A percentile compares a stretch with the other conserved stretches of the same genome.
These are phyloP conservation scores for Oryza glumipatula DNA, from an alignment of 176 grass and related monocot species.

Conservation along the genomic window DNA sequence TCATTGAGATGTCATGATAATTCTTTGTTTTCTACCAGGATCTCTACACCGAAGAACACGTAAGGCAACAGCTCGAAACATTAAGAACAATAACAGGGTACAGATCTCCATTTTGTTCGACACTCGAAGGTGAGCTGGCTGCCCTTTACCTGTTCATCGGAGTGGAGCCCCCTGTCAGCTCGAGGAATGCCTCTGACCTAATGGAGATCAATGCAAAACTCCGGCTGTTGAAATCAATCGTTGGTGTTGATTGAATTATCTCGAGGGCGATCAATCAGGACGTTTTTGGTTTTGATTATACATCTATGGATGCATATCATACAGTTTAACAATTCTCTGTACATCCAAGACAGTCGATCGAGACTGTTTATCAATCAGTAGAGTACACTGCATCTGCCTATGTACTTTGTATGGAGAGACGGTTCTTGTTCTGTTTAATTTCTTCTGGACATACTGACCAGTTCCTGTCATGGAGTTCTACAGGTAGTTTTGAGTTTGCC, in stretches of 20 bases:
- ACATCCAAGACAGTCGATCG: neutral
- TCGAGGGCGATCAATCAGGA: neutral
- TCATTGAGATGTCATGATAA: neutral
- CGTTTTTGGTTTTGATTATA: neutral
- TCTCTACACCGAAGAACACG: slow-evolving; percentile 40
- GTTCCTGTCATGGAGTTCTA: too few species aligned
- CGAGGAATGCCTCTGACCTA: neutral
- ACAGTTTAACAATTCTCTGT: neutral
- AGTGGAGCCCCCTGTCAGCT: slow-evolving; percentile 29
- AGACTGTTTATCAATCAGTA: neutral
- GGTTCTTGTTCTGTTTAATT: too few species aligned
- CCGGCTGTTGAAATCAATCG: slow-evolving; percentile 48
- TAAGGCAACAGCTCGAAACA: slow-evolving; percentile 42
- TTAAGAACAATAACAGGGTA: slow-evolving; percentile 52
- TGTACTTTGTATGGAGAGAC: too few species aligned
- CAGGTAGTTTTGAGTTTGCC: too few species aligned
- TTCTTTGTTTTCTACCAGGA: slow-evolving; percentile 26
- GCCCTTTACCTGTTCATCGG: slow-evolving; percentile 42
- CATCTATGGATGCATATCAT: neutral
- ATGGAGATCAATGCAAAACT: slow-evolving; percentile 34
- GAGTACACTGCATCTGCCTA: too few species aligned
- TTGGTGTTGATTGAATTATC: slow-evolving; percentile 41
- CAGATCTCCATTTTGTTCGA: neutral
- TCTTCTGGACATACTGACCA: too few species aligned
- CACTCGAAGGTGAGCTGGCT: slow-evolving; percentile 30